Evolutionary conservation across 768 basidiomycete species (phyloP).

Genomic region (Rhizopogon roseolus): DNA sequence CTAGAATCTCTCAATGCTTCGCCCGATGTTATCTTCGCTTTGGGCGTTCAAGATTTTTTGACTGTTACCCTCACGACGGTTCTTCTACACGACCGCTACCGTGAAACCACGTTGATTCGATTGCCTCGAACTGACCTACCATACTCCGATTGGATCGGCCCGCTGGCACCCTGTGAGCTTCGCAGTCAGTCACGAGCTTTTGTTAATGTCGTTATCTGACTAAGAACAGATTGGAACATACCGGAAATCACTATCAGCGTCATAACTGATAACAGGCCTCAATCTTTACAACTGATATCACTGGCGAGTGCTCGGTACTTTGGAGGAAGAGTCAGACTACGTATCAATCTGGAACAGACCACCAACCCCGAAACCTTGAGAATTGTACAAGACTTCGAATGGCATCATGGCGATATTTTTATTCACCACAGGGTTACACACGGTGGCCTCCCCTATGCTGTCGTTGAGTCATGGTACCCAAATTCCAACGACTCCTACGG

Average conservation of each 20-base stretch:
- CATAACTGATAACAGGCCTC: constrained; percentile 73
- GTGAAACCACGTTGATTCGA: constrained; percentile 32
- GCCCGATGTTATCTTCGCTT: constrained; percentile 30
- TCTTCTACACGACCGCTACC: constrained; percentile 16
- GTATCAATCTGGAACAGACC: constrained; percentile 75
- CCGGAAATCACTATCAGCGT: constrained; percentile 68
- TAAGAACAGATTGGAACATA: constrained; percentile 61
- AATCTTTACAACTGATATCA: constrained; percentile 60
- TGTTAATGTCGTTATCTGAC: constrained; percentile 1
- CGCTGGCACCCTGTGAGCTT: constrained; percentile 54
- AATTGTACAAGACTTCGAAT: constrained; percentile 45
- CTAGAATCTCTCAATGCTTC: constrained; percentile 18
- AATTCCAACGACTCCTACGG: constrained; percentile 68
- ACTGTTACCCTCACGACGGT: constrained; percentile 15
- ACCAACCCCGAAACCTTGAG: constrained; percentile 57
- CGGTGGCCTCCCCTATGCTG: constrained; percentile 75
- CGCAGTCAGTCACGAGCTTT: constrained; percentile 36
- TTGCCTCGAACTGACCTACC: constrained; percentile 46
- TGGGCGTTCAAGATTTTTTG: constrained; percentile 25
- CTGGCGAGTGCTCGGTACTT: constrained; percentile 55
- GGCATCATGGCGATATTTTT: constrained; percentile 56
- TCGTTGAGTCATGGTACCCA: constrained; percentile 91
- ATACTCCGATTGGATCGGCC: constrained; percentile 58
- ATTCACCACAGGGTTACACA: constrained; percentile 73
- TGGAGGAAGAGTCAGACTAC: constrained; percentile 60